Base-by-base conservation (phyloP, 1,284 basidiomycete species). In the Microbotryomycetes sp. region DNA sequence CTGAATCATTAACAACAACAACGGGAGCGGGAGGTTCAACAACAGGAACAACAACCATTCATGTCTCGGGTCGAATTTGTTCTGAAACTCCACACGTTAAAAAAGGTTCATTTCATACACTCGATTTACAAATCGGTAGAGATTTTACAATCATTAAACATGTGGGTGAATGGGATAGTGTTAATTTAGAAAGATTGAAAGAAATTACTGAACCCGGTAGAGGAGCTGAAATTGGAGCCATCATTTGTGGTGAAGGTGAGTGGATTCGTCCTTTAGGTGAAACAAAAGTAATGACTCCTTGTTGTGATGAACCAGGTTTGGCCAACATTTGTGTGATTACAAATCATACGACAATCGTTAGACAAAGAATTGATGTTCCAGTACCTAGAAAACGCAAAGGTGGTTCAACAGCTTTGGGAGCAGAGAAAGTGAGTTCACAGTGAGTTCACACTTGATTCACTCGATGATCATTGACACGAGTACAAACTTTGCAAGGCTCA, bases 271-370 rank as follows among this genome's bases (percentile, higher is more conserved):
- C 30, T 23, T 16, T 16, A 6, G 48, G 42, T 46, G 57, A 16
- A 52, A 7, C 45, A 9, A 23, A 31, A 61, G 36, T 57, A 25
- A 59, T 53, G 23, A 54, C 23, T 26, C 29, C 15, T n/a, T 22
- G 14, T 49, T 46, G 31, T 19, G 28, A 30, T 62, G 47, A 30
- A 9, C 36, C 36, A 19, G 92, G 94, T 19, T 87, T 84, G 3
- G 96, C 96, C 0, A 87, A 89, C 2, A 89, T 98, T 72, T 98
- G 94, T 75, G 79, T 99, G 26, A 80, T 99, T 25, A 96, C 92
- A 0, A 87, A 97, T 70, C 92, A 97, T 77, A 97, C 97, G 87
- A 99, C 96, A 0, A 81, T 96, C 28, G 86, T 98, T 46, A 79
- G 91, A 7, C 92, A 97, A 75, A 84, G 96, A 7, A 86, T 99